Evolutionary conservation across 129 eudicot genomes (phyloP), one percentile per base, ranked within the genome.

Genomic region (Heracleum sosnowskyi): DNA sequence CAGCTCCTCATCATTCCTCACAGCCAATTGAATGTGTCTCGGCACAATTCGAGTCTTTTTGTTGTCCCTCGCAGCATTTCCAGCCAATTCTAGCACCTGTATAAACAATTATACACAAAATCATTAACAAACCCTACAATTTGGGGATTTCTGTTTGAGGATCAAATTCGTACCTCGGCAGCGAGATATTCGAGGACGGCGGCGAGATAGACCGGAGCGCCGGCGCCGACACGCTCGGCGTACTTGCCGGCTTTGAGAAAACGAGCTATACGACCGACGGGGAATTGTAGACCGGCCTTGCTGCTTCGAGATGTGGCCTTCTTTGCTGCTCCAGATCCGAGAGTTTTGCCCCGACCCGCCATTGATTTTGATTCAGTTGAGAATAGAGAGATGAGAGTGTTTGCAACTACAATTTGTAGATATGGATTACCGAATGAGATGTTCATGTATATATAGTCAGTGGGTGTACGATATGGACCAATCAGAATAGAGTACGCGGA

Each of bases 201-300:
- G 17, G 88, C 85, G 12, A 85, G 83, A 75, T 85, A 85, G 69
- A 85, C 88, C 18, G 88, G 88, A 24, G 88, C 88, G 2, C 88
- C 88, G 76, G 83, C 88, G 11, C 88, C 88, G 9, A 85, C 81
- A 5, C 85, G 78, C 36, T 85, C 88, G 36, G 88, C 83, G 79
- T 87, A 87, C 86, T 87, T 87, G 60, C 86, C 88, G 37, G 86
- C 81, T 74, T 81, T 69, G 71, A 87, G 81, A 20, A 87, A 87
- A 62, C 90, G 86, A 24, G 90, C 86, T 18, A 87, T 77, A 60
- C 86, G 87, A 26, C 90, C 87, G 26, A 87, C 87, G 44, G 90
- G 90, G 29, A 87, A 87, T 84, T 84, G 88, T 51, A 84, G 79
- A 35, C 90, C 86, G 77, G 90, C 90, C 28, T 84, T 87, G 86